Percentiles rank a stretch among this genome's conserved stretches.
These are phyloP conservation scores for Curvularia lunata DNA, from an alignment of 2,329 filamentous ascomycete genomes.

Conservation along the genomic window DNA sequence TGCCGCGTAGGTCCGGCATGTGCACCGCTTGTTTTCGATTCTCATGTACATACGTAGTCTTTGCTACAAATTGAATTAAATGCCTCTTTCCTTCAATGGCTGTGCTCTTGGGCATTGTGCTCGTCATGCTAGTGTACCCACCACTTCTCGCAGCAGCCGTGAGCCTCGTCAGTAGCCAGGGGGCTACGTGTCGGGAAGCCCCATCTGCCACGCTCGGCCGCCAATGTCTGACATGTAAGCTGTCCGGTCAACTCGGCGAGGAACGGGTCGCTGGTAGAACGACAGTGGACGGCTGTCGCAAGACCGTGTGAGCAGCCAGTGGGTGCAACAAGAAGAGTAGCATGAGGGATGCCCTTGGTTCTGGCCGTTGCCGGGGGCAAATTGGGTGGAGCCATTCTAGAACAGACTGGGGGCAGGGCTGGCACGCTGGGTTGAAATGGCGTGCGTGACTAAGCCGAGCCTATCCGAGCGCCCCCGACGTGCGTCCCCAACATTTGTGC, in stretches of 20 bases:
- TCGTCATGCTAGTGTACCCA: slow-evolving; percentile 10
- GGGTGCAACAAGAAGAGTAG: slow-evolving; percentile 1
- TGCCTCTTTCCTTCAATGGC: slow-evolving; percentile 9
- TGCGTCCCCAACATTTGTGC: slow-evolving; percentile 27
- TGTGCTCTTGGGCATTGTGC: slow-evolving; percentile 1
- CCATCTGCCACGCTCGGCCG: slow-evolving; percentile 2
- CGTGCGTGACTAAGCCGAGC: slow-evolving; percentile 21
- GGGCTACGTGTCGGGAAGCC: slow-evolving; percentile 4
- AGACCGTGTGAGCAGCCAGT: background rate
- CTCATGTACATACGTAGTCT: slow-evolving; percentile 25
- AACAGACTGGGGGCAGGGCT: slow-evolving; percentile 2
- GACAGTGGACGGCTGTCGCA: background rate
- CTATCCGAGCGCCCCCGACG: slow-evolving; percentile 15
- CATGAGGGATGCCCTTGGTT: background rate
- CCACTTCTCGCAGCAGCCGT: background rate
- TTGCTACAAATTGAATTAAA: slow-evolving; percentile 10
- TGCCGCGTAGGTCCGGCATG: slow-evolving; percentile 13
- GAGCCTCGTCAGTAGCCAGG: slow-evolving; percentile 5
- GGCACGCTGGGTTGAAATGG: slow-evolving; percentile 2
- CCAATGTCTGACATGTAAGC: background rate
- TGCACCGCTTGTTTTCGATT: slow-evolving; percentile 20
- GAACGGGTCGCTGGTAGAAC: background rate
- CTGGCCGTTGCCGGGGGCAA: background rate
- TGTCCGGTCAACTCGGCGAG: background rate
- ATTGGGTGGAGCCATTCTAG: background rate